Percentiles rank a stretch among this genome's conserved stretches.
Conservation (phyloP, 1,139 yeast species). For the Yamadazyma jaroonii region DNA sequence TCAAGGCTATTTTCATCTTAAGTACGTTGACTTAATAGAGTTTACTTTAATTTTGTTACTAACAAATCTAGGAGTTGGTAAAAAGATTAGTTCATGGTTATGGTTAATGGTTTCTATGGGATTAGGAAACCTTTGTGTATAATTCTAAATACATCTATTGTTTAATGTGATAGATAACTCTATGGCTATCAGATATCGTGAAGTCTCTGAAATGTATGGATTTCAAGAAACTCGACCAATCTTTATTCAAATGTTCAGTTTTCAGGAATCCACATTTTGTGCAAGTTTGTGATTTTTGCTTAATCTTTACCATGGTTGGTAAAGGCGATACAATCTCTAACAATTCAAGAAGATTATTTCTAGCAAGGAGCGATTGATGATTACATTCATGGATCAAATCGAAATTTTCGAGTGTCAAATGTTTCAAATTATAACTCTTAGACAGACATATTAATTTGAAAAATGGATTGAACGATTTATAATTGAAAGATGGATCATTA, state of each 20-base stretch:
- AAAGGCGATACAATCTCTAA: conserved; percentile 26
- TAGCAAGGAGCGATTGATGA: conserved; percentile 15
- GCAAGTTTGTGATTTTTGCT: conserved; percentile 23
- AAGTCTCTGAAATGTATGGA: conserved; percentile 18
- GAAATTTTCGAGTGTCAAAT: conserved; percentile 30
- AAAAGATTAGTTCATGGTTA: neutral
- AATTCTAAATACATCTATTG: neutral
- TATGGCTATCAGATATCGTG: conserved; percentile 7
- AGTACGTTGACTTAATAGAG: neutral
- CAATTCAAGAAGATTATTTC: conserved; percentile 28
- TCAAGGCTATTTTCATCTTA: conserved; percentile 5
- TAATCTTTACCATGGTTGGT: conserved; percentile 18
- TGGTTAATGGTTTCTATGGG: neutral
- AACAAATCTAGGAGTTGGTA: neutral
- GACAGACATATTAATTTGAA: conserved; percentile 40
- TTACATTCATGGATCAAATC: conserved; percentile 27
- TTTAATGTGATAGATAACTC: neutral
- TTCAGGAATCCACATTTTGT: conserved; percentile 31
- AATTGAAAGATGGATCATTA: conserved; percentile 25
- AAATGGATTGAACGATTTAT: conserved; percentile 37
- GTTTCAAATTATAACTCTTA: conserved; percentile 14
- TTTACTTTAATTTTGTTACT: neutral
- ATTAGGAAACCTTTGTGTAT: neutral
- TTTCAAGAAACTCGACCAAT: conserved; percentile 29
- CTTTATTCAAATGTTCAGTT: conserved; percentile 12